Evolutionary conservation across 176 grass and related monocot species (phyloP).

Genomic region (Triticum timopheevii): DNA sequence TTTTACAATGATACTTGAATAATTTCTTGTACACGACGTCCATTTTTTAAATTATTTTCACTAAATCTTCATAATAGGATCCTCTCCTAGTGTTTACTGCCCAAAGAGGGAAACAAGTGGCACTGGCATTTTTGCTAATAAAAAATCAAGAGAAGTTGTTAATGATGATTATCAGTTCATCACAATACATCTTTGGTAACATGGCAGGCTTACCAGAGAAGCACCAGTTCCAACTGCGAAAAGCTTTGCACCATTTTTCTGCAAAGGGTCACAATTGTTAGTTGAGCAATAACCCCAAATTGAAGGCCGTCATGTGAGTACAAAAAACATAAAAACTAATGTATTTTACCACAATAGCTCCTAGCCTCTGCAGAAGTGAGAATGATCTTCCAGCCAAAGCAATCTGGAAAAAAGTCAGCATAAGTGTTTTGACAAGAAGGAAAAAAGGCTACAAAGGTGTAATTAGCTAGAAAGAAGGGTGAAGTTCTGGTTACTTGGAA

Average conservation of each 20-base stretch:
- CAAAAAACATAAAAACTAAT: neutral
- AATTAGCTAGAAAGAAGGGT: neutral
- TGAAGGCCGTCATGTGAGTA: neutral
- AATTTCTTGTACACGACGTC: neutral
- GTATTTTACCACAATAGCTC: conserved; percentile 81
- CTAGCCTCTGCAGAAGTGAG: conserved; percentile 82
- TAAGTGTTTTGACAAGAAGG: neutral
- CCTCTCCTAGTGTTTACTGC: neutral
- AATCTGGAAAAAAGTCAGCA: conserved; percentile 47
- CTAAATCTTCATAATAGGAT: neutral
- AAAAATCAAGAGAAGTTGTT: neutral
- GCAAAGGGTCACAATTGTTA: conserved; percentile 29
- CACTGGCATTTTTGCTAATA: neutral
- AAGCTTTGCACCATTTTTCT: conserved; percentile 89
- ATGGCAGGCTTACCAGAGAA: conserved; percentile 58
- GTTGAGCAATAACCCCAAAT: neutral
- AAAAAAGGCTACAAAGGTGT: neutral
- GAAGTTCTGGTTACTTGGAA: conserved; percentile 62
- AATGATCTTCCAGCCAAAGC: conserved; percentile 78
- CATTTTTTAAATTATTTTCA: neutral
- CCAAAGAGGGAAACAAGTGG: neutral
- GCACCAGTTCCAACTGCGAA: conserved; percentile 76
- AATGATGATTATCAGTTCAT: neutral
- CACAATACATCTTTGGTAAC: neutral
- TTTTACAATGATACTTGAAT: neutral